These are phyloP conservation scores for Paramecium primaurelia DNA, from an alignment of 73 alveolate species.

Conservation along the genomic window DNA sequence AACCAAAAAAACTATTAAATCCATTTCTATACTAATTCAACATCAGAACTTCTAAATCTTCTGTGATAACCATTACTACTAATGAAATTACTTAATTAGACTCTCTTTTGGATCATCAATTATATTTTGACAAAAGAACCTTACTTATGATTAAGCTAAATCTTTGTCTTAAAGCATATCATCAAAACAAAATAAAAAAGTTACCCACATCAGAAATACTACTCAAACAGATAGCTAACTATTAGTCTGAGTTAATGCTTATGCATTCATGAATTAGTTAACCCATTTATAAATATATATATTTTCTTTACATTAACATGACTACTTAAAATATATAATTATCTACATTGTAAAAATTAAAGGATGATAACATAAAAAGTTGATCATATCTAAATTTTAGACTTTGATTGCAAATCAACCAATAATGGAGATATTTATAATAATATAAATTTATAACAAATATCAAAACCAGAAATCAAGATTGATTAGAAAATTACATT, in stretches of 20 bases:
- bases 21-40: background rate
- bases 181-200: background rate
- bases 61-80: background rate
- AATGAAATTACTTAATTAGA: background rate
- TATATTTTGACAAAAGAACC: background rate
- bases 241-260: background rate
- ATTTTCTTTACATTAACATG: too few species aligned
- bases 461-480: constrained; percentile 61
- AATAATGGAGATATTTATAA: background rate
- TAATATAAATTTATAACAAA: background rate
- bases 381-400: constrained; percentile 35
- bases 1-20: background rate
- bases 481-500: constrained; percentile 78
- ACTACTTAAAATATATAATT: too few species aligned
- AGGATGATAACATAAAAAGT: background rate
- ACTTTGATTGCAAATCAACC: constrained; percentile 54
- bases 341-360: background rate
- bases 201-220: background rate
- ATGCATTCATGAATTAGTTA: background rate
- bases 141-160: background rate
- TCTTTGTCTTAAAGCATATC: background rate
- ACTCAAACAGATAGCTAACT: background rate
- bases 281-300: background rate
- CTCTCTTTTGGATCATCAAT: background rate
- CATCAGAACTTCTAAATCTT: background rate